Evolutionary conservation across 139 green algal species (phyloP), one percentile per base, ranked within the genome.

Genomic region (Coelastrella sp.): DNA sequence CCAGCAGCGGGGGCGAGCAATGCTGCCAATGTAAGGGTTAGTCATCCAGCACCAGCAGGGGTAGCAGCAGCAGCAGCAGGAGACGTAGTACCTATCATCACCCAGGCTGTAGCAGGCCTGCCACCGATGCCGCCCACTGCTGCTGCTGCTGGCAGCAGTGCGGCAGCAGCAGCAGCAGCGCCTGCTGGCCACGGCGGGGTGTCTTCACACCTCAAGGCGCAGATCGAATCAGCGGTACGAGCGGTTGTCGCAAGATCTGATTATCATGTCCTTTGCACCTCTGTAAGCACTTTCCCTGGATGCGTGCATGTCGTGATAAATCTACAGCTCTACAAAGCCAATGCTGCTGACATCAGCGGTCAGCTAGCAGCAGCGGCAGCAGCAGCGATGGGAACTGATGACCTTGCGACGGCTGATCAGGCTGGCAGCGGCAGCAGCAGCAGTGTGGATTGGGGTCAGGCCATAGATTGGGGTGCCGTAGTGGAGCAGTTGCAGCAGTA

Each of bases 341-440:
- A 57, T 60, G 81, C 8, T 57, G 60, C 14, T 75, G 76, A 60
- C 23, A 17, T 64, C n/a, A 11, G n/a, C 5, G 22, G 47, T 16
- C 61, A 75, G 60, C 81, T 86, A 10, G 81, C 81, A 77, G 81
- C 81, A 86, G 81, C 54, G 32, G 77, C 79, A 85, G 58, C 20
- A 32, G 8, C 47, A 60, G 54, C 32, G 77, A 17, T 22, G 13
- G 14, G 7, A 22, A 32, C 47, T 61, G 75, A 14, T 23, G 22
- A 71, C 8, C 61, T 22, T 58, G 75, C 75, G 13, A 20, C 75
- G 32, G 47, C 16, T 14, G 17, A 20, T 11, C 13, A 83, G 11
- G 23, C 14, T n/a, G 22, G 54, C 79, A 85, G 58, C 79, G 71
- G 58, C 79, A 85, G 19, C 79, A 71, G 16, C 22, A 17, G 17